Base-by-base conservation (phyloP, 2,329 filamentous ascomycete genomes). In the Waltergamsia citrina region DNA sequence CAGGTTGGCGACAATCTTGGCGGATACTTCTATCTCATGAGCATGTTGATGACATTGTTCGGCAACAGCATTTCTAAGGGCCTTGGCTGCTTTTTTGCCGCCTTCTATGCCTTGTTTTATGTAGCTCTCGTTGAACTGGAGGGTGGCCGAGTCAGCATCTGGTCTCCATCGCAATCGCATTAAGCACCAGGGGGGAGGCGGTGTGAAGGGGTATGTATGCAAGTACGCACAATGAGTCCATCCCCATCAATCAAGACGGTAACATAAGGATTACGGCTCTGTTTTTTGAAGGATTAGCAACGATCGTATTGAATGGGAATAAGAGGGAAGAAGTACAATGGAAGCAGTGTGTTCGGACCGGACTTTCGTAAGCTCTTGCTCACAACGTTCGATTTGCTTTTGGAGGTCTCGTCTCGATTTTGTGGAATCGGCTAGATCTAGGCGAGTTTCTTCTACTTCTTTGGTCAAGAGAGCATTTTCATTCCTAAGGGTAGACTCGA, bases 231-330 rank as follows among this genome's bases (percentile, higher is more conserved):
- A 51, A 78, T 57, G 38, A 78, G 62, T 29, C 73, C 71, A 50
- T 81, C 69, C 24, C 75, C 77, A 49, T 81, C 77, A 43, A 81
- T 69, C 43, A 79, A 49, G 25, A 78, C 64, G 42, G 73, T 53
- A 45, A 78, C 60, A 50, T 81, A 81, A 26, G 69, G 63, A 51
- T 77, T 78, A 32, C 57, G 61, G 38, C 61, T 65, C 68, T 75
- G 44, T 31, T 6, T 20, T 11, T 11, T 30, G 15, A 11, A 10
- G n/a, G n/a, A n/a, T n/a, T n/a, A n/a, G n/a, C n/a, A n/a, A n/a
- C n/a, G n/a, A n/a, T n/a, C n/a, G n/a, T n/a, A n/a, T n/a, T n/a
- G n/a, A n/a, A n/a, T n/a, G n/a, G n/a, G n/a, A n/a, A n/a, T n/a
- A n/a, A n/a, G n/a, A n/a, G n/a, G n/a, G n/a, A n/a, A n/a, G n/a